Conservation (phyloP, 768 basidiomycete species). For the Psilocybe azurescens region DNA sequence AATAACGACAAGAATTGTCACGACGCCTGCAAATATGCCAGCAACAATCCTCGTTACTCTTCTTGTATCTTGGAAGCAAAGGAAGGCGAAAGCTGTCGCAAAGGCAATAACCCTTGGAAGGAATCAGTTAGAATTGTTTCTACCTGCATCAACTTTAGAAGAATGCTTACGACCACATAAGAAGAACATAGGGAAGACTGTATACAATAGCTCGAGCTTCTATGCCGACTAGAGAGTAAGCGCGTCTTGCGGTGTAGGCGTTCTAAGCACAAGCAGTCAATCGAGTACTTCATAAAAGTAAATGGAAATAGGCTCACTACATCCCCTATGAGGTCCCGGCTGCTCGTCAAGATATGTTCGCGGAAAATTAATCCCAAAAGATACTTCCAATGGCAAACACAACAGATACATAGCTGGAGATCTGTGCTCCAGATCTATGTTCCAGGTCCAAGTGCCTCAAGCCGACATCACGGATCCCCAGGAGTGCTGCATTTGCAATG, state of each 20-base stretch:
- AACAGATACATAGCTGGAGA: slow-evolving; percentile 54
- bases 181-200: slow-evolving; percentile 32
- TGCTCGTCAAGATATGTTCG: slow-evolving; percentile 42
- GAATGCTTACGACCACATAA: slow-evolving; percentile 33
- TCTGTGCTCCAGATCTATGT: slow-evolving; percentile 44
- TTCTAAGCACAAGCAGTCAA: background rate
- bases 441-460: slow-evolving; percentile 9
- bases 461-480: slow-evolving; percentile 53
- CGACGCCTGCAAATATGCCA: slow-evolving; percentile 1
- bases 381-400: slow-evolving; percentile 50
- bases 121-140: background rate
- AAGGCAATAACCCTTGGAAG: slow-evolving; percentile 21
- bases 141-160: no score
- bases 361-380: slow-evolving; percentile 49
- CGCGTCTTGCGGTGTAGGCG: background rate
- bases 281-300: background rate
- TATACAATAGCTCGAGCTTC: slow-evolving; percentile 32
- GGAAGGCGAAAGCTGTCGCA: slow-evolving; percentile 20
- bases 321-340: slow-evolving; percentile 33
- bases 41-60: slow-evolving; percentile 14
- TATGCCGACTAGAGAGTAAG: slow-evolving; percentile 31
- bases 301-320: slow-evolving; percentile 34
- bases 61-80: slow-evolving; percentile 23
- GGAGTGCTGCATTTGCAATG: slow-evolving; percentile 59
- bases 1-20: slow-evolving; percentile 27